These are phyloP conservation scores for Tylopilus plumbeoviolaceoides DNA, from an alignment of 768 basidiomycete species.

Conservation along the genomic window DNA sequence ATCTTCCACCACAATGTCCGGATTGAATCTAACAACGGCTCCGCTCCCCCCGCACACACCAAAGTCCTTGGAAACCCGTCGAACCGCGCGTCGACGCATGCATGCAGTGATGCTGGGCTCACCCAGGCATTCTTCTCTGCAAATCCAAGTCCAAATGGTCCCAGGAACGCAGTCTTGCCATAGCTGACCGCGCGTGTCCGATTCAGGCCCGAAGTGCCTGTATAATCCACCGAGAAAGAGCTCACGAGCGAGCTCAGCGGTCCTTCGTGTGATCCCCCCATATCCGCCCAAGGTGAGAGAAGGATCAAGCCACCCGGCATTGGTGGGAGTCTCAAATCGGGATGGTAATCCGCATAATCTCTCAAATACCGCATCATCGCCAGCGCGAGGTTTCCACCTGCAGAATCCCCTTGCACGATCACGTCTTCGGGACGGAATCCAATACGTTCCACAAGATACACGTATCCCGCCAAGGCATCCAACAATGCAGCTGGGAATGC, in stretches of 20 bases:
- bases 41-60: slow-evolving; percentile 55
- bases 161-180: slow-evolving; percentile 37
- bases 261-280: slow-evolving; percentile 18
- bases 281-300: slow-evolving; percentile 32
- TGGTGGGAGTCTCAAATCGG: slow-evolving; percentile 14
- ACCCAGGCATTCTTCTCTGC: slow-evolving; percentile 51
- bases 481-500: slow-evolving; percentile 53
- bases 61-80: slow-evolving; percentile 58
- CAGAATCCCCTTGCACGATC: slow-evolving; percentile 49
- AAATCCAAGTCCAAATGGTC: slow-evolving; percentile 44
- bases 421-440: slow-evolving; percentile 42
- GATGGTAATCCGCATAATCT: slow-evolving; percentile 11
- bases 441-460: slow-evolving; percentile 43
- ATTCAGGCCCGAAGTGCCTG: slow-evolving; percentile 14
- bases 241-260: slow-evolving; percentile 37
- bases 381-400: slow-evolving; percentile 49
- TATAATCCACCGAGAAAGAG: slow-evolving; percentile 25
- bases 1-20: slow-evolving; percentile 45
- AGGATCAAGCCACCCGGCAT: slow-evolving; percentile 32
- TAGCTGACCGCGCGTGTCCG: not conserved
- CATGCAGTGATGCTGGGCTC: slow-evolving; percentile 51
- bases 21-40: slow-evolving; percentile 55
- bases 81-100: slow-evolving; percentile 40
- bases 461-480: slow-evolving; percentile 48
- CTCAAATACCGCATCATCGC: slow-evolving; percentile 37